Base-by-base conservation (phyloP, 2,329 filamentous ascomycete genomes). In the Aciculosporium take region DNA sequence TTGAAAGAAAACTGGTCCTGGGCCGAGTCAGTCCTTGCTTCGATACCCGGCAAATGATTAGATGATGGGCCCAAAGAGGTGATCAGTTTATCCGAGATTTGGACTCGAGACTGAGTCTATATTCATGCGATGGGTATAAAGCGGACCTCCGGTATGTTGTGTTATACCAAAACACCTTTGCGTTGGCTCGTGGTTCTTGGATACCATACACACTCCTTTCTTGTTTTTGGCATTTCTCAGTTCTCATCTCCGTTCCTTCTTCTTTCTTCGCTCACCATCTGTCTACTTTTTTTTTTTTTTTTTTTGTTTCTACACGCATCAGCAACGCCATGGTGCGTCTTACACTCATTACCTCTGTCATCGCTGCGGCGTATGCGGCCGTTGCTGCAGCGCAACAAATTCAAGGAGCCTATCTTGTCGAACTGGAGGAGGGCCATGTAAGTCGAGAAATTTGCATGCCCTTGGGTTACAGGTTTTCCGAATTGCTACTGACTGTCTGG, bases 361-460 rank as follows among this genome's bases (percentile, higher is more conserved):
- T 47, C 20, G 43, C 47, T 36, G 40, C 41, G 18, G 55, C 54
- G 27, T 53, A 52, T 21, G 51, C 53, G 15, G 58, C 56, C 13
- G 48, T 59, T 15, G 44, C 53, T 29, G 52, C 52, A n/a, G 47
- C 51, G 31, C 20, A 48, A 42, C 5, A 40, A 62, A 50, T 74
- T 10, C 58, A 65, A 0, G 68, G 70, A 17, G 65, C 65, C 20
- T 74, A 67, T 54, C 68, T 74, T 46, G 62, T 74, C 44, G 70
- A 74, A 48, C 68, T 73, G 39, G 65, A 72, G 35, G 64, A 70
- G 17, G 59, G 61, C 7, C 56, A 67, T 50, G 70, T 72, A 55
- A 49, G 43, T 38, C 17, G 13, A 20, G 30, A 38, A 21, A 28
- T 35, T 24, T 35, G 4, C n/a, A 4, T 25, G 13, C 10, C 7